Base-by-base conservation (phyloP, 352 stramenopile genomes). In the Phytophthora megakarya region DNA sequence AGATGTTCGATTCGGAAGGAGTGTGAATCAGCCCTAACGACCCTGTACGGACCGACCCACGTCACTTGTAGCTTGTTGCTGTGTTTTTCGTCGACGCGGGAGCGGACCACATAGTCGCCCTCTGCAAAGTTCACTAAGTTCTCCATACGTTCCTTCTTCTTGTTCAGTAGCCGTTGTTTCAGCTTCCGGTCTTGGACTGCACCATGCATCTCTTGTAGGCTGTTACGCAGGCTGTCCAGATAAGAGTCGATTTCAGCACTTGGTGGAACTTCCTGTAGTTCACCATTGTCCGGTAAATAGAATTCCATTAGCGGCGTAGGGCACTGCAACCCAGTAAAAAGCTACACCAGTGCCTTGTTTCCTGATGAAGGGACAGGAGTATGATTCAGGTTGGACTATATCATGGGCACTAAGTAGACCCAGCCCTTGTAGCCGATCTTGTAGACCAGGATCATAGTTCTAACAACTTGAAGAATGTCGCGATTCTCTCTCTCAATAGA, bases 331-430 rank as follows among this genome's bases (percentile, higher is more conserved):
- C 48, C 48, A 3, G 48, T 55, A 33, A 78, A 72, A 10, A 67
- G n/a, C 30, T 76, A 62, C 3, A 71, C 33, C 23, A 59, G 63
- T 2, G 50, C 19, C 30, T 50, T 22, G 22, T 60, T 46, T 5
- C 16, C 33, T 0, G 76, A 33, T 6, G 63, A 76, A n/a, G 60
- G 44, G n/a, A 73, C 30, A 11, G 67, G 46, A 16, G 42, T 68
- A 11, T 76, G 67, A 30, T 76, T 80, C 8, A 80, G 19, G n/a
- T 21, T 75, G 2, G 65, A 38, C 43, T 78, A 60, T 5, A 72
- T 40, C n/a, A 76, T 13, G 0, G 62, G 61, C 0, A 72, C 26
- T 1, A 74, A 11, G 21, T 63, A 55, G 1, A 28, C 19, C 60
- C 55, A 72, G 21, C 66, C 55, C 11, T 55, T 47, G 0, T 54